phyloP scores from a whole-genome alignment of 1,139 yeast species.

The Candida dubliniensis region DNA sequence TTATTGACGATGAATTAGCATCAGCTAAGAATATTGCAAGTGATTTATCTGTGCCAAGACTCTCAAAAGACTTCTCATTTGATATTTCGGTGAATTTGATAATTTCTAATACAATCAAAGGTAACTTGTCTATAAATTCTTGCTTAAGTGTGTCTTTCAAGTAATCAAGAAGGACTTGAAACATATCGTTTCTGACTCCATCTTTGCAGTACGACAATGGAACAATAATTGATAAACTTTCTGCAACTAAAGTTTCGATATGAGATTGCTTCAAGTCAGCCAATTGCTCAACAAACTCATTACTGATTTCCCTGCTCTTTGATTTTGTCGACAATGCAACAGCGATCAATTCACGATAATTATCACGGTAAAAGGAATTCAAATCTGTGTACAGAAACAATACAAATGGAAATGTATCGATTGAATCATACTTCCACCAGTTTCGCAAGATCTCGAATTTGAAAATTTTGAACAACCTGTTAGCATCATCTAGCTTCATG shows the following conservation, averaged over 20 bases:
- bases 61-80: slow-evolving; percentile 21
- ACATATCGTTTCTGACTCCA: slow-evolving; percentile 42
- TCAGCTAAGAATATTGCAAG: slow-evolving; percentile 13
- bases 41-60: slow-evolving; percentile 13
- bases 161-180: slow-evolving; percentile 18
- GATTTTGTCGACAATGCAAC: slow-evolving; percentile 27
- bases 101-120: slow-evolving; percentile 23
- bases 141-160: slow-evolving; percentile 17
- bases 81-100: slow-evolving; percentile 44
- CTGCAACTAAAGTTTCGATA: slow-evolving; percentile 23
- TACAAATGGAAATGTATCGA: slow-evolving; percentile 39
- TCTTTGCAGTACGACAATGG: slow-evolving; percentile 47
- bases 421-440: slow-evolving; percentile 38
- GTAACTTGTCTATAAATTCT: slow-evolving; percentile 19
- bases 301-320: slow-evolving; percentile 2
- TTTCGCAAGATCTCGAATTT: slow-evolving; percentile 36
- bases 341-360: slow-evolving; percentile 37
- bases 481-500: slow-evolving; percentile 16
- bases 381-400: slow-evolving; percentile 34
- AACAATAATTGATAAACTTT: slow-evolving; percentile 36
- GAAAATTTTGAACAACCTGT: slow-evolving; percentile 27
- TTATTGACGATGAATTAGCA: slow-evolving; percentile 7
- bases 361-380: slow-evolving; percentile 26
- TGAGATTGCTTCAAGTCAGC: slow-evolving; percentile 17
- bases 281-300: slow-evolving; percentile 19